Percentiles rank a stretch among this genome's conserved stretches.
Evolutionary conservation across 345 rosid species (phyloP).

Genomic region (Angophora floribunda): DNA sequence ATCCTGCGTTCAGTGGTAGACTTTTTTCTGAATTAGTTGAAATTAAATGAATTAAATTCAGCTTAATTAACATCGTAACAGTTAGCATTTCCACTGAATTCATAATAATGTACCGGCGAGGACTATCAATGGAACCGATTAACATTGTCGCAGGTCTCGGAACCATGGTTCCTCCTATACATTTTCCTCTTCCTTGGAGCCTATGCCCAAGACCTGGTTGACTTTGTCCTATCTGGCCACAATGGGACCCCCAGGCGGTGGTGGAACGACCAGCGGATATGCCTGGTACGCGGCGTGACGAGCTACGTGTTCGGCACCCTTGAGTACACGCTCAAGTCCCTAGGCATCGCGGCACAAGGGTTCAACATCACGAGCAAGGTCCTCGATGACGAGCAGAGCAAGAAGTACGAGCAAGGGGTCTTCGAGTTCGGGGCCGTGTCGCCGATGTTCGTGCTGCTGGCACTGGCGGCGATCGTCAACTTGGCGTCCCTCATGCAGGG

Average conservation of each 20-base stretch:
- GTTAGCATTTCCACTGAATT: not conserved
- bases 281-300: conserved; percentile 5
- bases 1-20: not conserved
- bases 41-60: not conserved
- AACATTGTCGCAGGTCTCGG: conserved; percentile 27
- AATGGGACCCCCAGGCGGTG: not conserved
- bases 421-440: not conserved
- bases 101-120: not conserved
- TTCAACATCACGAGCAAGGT: conserved; percentile 63
- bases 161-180: conserved; percentile 55
- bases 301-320: not conserved
- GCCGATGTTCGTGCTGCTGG: not conserved
- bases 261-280: conserved; percentile 45
- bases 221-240: not conserved
- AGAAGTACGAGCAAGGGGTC: not conserved
- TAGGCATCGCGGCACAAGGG: conserved; percentile 39
- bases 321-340: conserved; percentile 16
- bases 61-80: not conserved
- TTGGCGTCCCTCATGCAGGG: not conserved
- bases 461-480: not conserved
- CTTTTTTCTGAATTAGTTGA: not conserved
- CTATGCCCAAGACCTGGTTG: conserved; percentile 11
- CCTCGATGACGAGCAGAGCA: conserved; percentile 16
- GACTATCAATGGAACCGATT: not conserved
- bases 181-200: conserved; percentile 50